Conservation (phyloP, 225 moss, liverwort and hornwort species). For the Marchantia polymorpha region DNA sequence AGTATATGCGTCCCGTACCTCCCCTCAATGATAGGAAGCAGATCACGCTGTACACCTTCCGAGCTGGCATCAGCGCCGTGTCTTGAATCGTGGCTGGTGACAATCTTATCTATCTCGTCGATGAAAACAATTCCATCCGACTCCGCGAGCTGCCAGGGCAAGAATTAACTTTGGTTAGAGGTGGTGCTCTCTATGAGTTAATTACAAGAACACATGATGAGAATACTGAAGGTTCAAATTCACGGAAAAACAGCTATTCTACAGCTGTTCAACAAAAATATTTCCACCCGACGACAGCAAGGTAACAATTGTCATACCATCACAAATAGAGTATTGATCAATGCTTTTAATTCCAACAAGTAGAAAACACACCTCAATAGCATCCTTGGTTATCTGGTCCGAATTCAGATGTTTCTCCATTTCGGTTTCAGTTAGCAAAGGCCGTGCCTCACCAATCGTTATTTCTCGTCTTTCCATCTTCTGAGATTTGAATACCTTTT, state of each 20-base stretch:
- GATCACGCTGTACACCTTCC: constrained; percentile 83
- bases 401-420: constrained; percentile 90
- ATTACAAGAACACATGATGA: not conserved
- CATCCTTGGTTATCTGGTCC: constrained; percentile 82
- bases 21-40: constrained; percentile 91
- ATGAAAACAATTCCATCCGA: constrained; percentile 92
- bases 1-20: constrained; percentile 37
- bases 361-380: constrained; percentile 54
- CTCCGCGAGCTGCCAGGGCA: constrained; percentile 57
- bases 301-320: no score
- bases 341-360: not conserved
- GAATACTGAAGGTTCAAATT: not conserved
- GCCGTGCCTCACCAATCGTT: constrained; percentile 73
- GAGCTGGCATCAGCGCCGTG: constrained; percentile 86
- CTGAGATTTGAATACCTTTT: constrained; percentile 86
- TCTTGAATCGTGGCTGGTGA: constrained; percentile 75
- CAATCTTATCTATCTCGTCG: constrained; percentile 93
- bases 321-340: no score
- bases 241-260: not conserved
- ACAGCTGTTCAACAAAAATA: not conserved
- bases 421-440: constrained; percentile 76
- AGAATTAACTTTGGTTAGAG: not conserved
- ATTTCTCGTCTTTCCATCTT: constrained; percentile 80
- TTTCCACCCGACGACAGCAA: no score
- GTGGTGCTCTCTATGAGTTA: not conserved